Evolutionary conservation across 116 monocot species (phyloP).

Genomic region (Cymodocea nodosa): DNA sequence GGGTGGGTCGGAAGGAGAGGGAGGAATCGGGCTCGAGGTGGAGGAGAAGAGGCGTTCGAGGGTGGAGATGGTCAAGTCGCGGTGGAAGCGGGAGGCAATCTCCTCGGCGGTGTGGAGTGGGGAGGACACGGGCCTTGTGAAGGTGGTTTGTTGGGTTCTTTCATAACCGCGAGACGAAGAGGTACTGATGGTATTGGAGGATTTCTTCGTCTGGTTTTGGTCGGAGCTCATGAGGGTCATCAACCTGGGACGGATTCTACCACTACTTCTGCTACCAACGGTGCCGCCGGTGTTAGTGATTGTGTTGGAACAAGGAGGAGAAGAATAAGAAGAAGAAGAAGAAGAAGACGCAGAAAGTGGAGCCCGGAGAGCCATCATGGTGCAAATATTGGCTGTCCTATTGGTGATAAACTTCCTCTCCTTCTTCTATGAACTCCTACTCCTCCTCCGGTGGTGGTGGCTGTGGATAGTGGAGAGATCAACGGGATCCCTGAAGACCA

Average conservation of each 20-base stretch:
- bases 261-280: background rate
- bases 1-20: background rate
- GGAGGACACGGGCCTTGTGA: slow-evolving; percentile 1
- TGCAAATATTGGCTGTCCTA: background rate
- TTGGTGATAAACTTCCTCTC: no score
- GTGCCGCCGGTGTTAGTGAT: background rate
- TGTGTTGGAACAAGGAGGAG: background rate
- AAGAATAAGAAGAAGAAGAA: no score
- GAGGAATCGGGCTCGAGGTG: background rate
- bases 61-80: slow-evolving; percentile 28
- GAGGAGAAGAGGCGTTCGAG: slow-evolving; percentile 38
- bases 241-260: background rate
- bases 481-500: no score
- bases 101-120: slow-evolving; percentile 25
- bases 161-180: background rate
- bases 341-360: background rate
- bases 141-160: background rate
- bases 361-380: background rate
- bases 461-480: no score
- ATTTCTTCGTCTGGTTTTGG: background rate
- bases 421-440: no score
- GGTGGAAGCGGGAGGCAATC: slow-evolving; percentile 28
- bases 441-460: no score
- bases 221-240: background rate
- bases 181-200: background rate